These are phyloP conservation scores for Pyrenochaeta sp. DNA, from an alignment of 2,329 filamentous ascomycete genomes.

Conservation along the genomic window DNA sequence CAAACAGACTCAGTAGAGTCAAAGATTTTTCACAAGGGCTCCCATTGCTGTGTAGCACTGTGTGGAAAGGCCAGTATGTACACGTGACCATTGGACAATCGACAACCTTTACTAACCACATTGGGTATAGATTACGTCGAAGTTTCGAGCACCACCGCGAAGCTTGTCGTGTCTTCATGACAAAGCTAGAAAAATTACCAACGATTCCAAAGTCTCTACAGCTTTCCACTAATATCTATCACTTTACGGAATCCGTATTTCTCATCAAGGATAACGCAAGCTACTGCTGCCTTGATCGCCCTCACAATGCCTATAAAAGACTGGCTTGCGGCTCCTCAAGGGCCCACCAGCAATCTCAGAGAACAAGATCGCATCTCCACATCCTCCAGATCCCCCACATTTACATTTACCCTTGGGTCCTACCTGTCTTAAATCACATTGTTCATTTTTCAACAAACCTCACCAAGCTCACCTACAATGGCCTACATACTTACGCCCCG, in stretches of 20 bases:
- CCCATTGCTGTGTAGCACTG: not conserved
- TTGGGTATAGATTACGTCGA: conserved; percentile 12
- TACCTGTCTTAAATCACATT: conserved; percentile 16
- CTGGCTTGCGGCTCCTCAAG: conserved; percentile 13
- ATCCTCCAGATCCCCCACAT: conserved; percentile 34
- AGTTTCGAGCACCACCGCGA: conserved; percentile 36
- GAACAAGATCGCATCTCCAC: conserved; percentile 23
- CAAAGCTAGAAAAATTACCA: conserved; percentile 35
- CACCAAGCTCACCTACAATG: conserved; percentile 31
- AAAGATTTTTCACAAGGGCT: too few relatives aligned
- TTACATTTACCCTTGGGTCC: conserved; percentile 26
- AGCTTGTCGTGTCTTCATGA: conserved; percentile 30
- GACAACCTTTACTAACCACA: conserved; percentile 15
- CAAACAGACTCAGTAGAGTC: not conserved
- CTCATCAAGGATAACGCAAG: conserved; percentile 36
- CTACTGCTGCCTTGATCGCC: conserved; percentile 33
- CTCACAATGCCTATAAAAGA: conserved; percentile 45
- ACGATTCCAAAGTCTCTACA: conserved; percentile 28
- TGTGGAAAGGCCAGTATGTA: not conserved
- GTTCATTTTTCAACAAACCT: conserved; percentile 3
- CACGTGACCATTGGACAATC: not conserved
- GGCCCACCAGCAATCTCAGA: conserved; percentile 37
- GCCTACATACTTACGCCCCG: conserved; percentile 45
- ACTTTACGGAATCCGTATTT: conserved; percentile 37
- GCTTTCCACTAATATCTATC: conserved; percentile 37